Base-by-base conservation (phyloP, 768 basidiomycete genomes). In the Lyophyllum shimeji region DNA sequence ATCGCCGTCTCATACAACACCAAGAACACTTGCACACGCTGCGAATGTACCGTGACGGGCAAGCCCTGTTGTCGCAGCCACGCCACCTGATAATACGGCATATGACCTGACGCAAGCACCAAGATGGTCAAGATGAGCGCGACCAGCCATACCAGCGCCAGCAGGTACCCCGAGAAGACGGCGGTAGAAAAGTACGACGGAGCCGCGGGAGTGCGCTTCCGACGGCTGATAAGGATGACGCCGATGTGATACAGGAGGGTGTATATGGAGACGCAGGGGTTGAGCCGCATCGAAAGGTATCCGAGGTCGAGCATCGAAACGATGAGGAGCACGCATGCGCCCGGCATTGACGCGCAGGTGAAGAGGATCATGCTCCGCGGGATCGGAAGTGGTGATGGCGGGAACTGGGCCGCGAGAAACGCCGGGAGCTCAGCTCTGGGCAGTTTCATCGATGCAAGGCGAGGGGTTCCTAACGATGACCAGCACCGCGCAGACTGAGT, bases 121-220 rank as follows among this genome's bases (percentile, higher is more conserved):
- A 65, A 57, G 12, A 67, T 58, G 20, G 70, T 69, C 46, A 65
- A 47, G 27, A 71, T 67, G 53, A 67, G 67, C 25, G 70, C 67
- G 17, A 61, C 63, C 13, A 72, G 56, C 71, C 71, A 73, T n/a
- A 68, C 52, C 15, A 67, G 6, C 29, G 68, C 62, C 37, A 72
- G 54, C 2, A 74, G 60, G 55, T 71, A 71, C 3, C 64, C 68
- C 27, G 62, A 67, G 44, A 73, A 60, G 46, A 71, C 49, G 24
- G 60, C 57, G 1, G 71, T 71, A 6, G 67, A 70, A 55, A 71
- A 74, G 57, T 71, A 74, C 20, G 69, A 69, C 3, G 71, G 71
- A 12, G 65, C 53, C 9, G 65, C 59, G 31, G 59, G 52, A 34
- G 58, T 59, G 20, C 70, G 63, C 45, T 65, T 66, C 39, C 59